These are phyloP conservation scores for Populus trichocarpa DNA, from an alignment of 441 rosid genomes.

Conservation along the genomic window DNA sequence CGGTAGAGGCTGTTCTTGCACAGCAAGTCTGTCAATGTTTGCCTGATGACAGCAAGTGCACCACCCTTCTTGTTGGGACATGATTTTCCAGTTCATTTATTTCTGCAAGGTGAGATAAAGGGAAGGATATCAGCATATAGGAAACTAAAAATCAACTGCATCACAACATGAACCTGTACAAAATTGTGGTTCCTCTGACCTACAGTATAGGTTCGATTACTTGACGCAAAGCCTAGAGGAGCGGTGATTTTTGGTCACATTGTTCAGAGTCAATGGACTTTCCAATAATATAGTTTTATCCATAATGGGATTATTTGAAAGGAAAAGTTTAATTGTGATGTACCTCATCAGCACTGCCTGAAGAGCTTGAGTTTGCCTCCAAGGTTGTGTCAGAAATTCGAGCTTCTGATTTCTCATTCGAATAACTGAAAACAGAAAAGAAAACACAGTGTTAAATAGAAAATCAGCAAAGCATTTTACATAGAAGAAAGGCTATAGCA, in stretches of 20 bases:
- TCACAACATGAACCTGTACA: not conserved
- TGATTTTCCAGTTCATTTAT: constrained; percentile 13
- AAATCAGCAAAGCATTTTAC: not conserved
- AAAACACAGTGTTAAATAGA: not conserved
- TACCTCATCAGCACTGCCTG: constrained; percentile 41
- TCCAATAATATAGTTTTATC: not conserved
- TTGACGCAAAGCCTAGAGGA: not conserved
- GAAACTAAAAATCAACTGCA: not conserved
- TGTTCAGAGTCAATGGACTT: not conserved
- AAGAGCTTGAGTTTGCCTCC: constrained; percentile 36
- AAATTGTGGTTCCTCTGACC: not conserved
- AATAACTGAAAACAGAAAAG: constrained; percentile 45
- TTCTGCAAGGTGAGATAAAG: constrained; percentile 27
- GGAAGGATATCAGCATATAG: not conserved
- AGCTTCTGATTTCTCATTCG: constrained; percentile 78
- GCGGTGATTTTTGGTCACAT: not conserved
- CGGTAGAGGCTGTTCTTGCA: not conserved
- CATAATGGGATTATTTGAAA: not conserved
- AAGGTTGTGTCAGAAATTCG: constrained; percentile 30
- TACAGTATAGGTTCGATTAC: not conserved
- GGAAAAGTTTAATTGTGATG: not conserved
- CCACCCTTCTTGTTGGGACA: not conserved
- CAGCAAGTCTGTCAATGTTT: not conserved
- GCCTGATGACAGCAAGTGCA: not conserved
- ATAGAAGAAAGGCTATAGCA: not conserved